These are phyloP conservation scores for Anacardium occidentale DNA, from an alignment of 345 rosid species.

Conservation along the genomic window DNA sequence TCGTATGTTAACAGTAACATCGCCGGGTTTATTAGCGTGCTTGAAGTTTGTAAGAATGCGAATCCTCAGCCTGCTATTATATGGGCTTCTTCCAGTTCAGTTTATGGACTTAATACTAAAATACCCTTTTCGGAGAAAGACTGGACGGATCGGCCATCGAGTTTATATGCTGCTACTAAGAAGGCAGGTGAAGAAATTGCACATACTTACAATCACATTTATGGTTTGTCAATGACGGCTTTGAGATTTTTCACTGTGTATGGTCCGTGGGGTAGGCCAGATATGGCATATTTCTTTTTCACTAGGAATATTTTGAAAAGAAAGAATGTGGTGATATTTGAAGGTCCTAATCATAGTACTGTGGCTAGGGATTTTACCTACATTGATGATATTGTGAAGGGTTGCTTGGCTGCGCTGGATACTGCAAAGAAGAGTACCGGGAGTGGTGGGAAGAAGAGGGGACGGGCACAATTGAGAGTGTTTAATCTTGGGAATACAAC, in stretches of 20 bases:
- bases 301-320: constrained; percentile 48
- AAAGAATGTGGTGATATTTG: constrained; percentile 38
- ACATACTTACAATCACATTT: constrained; percentile 52
- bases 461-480: constrained; percentile 26
- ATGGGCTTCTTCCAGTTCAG: constrained; percentile 64
- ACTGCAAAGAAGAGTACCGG: constrained; percentile 35
- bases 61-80: constrained; percentile 53
- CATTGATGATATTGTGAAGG: constrained; percentile 37
- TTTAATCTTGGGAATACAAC: constrained; percentile 35
- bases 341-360: constrained; percentile 35
- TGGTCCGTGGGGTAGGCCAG: constrained; percentile 57
- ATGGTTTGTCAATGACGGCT: constrained; percentile 50
- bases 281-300: constrained; percentile 60
- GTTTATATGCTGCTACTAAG: constrained; percentile 56
- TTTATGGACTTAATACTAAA: constrained; percentile 50
- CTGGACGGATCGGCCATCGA: constrained; percentile 47
- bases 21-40: constrained; percentile 48
- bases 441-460: constrained; percentile 34
- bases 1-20: constrained; percentile 53
- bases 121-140: constrained; percentile 55
- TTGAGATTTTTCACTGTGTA: constrained; percentile 50
- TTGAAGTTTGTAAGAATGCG: constrained; percentile 43
- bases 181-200: constrained; percentile 59
- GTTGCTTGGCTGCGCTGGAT: constrained; percentile 37
- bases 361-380: constrained; percentile 55